Evolutionary conservation across 2,329 filamentous ascomycete species (phyloP).

Genomic region (Microcyclosporella mali): DNA sequence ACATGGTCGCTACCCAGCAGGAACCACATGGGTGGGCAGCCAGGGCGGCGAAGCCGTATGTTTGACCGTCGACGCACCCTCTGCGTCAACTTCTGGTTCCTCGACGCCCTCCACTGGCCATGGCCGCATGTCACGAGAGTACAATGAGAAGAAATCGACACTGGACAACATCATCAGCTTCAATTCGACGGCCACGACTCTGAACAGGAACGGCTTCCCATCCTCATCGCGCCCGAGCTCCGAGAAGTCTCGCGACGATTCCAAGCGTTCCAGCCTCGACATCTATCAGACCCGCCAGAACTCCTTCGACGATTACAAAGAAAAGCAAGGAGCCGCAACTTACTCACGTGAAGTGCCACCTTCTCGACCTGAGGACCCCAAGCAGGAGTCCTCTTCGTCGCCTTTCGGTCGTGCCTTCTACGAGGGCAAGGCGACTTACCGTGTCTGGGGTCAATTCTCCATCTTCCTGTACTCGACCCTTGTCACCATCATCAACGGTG

Average conservation of each 20-base stretch:
- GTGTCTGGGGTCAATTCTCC: conserved; percentile 42
- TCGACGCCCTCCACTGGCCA: conserved; percentile 2
- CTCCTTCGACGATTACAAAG: conserved; percentile 5
- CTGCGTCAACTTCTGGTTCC: neutral
- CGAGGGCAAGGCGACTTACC: conserved; percentile 45
- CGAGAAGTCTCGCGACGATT: conserved; percentile 8
- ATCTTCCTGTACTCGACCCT: conserved; percentile 49
- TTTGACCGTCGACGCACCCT: conserved; percentile 27
- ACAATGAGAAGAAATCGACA: conserved; percentile 11
- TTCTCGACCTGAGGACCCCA: conserved; percentile 2
- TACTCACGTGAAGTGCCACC: neutral
- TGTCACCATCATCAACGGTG: conserved; percentile 41
- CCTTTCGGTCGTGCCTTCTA: conserved; percentile 55
- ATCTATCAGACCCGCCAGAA: conserved; percentile 6
- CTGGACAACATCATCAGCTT: conserved; percentile 14
- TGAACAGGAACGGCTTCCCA: conserved; percentile 11
- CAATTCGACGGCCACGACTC: conserved; percentile 27
- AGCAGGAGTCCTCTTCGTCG: conserved; percentile 15
- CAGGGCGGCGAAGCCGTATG: conserved; percentile 48
- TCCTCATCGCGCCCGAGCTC: neutral
- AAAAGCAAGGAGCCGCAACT: neutral
- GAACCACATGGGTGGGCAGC: conserved; percentile 49
- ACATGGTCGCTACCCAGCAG: conserved; percentile 39
- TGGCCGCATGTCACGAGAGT: conserved; percentile 2
- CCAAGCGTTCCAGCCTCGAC: conserved; percentile 19